Percentiles rank a stretch among this genome's conserved stretches.
These are phyloP conservation scores for Nepenthes alata DNA, from an alignment of 179 eudicot genomes.

Conservation along the genomic window DNA sequence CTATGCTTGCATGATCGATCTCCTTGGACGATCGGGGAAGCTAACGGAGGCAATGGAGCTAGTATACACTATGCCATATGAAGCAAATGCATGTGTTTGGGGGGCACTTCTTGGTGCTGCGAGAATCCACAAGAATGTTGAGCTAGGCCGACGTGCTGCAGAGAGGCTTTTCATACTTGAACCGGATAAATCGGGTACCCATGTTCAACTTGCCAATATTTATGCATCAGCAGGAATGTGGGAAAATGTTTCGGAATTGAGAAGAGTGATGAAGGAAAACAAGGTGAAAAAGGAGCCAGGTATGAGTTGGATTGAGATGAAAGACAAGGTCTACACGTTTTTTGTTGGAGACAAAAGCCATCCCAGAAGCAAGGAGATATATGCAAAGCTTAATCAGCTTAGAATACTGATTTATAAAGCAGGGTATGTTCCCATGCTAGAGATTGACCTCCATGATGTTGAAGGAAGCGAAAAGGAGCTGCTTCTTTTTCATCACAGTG, in stretches of 20 bases:
- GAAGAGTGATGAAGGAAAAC: slow-evolving; percentile 57
- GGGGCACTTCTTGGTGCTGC: slow-evolving; percentile 82
- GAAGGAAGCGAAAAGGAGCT: slow-evolving; percentile 42
- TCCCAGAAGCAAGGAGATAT: slow-evolving; percentile 52
- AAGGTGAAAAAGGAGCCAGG: slow-evolving; percentile 83
- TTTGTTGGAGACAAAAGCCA: slow-evolving; percentile 67
- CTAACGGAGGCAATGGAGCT: slow-evolving; percentile 47
- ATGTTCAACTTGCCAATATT: slow-evolving; percentile 61
- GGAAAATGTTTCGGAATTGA: slow-evolving; percentile 50
- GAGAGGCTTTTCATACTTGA: slow-evolving; percentile 43
- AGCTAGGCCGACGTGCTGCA: slow-evolving; percentile 57
- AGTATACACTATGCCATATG: slow-evolving; percentile 58
- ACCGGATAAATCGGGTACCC: slow-evolving; percentile 70
- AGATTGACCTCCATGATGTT: slow-evolving; percentile 59
- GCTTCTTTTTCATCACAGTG: slow-evolving; percentile 46
- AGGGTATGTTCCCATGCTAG: slow-evolving; percentile 58
- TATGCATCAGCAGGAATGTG: slow-evolving; percentile 76
- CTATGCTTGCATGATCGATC: slow-evolving; percentile 80
- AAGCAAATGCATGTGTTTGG: slow-evolving; percentile 66
- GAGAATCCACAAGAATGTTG: slow-evolving; percentile 54
- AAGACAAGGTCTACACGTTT: slow-evolving; percentile 54
- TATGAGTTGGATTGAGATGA: slow-evolving; percentile 83
- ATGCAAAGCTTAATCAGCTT: slow-evolving; percentile 57
- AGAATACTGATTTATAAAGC: slow-evolving; percentile 37
- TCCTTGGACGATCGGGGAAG: slow-evolving; percentile 62